A percentile compares a stretch with the other conserved stretches of the same genome.
These are phyloP conservation scores for Curvularia lunata DNA, from an alignment of 2,329 filamentous ascomycete genomes.

Conservation along the genomic window DNA sequence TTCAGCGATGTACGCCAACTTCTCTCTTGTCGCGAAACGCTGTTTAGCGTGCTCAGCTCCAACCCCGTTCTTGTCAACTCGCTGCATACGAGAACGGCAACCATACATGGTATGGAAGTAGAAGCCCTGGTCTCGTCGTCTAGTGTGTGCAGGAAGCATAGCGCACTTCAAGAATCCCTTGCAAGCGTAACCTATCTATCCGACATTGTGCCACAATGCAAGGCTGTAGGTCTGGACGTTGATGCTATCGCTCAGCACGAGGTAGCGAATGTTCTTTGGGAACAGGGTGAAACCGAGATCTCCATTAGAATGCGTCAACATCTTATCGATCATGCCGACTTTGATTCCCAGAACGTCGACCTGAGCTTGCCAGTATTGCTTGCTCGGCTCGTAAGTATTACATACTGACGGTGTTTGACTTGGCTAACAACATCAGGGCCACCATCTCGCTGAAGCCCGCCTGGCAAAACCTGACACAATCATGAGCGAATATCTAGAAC, in stretches of 20 bases:
- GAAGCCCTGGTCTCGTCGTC: conserved; percentile 78
- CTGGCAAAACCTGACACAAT: conserved; percentile 91
- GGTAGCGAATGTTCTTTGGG: conserved; percentile 89
- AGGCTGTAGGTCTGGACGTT: conserved; percentile 73
- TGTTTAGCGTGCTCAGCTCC: conserved; percentile 79
- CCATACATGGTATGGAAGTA: conserved; percentile 75
- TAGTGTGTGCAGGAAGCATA: conserved; percentile 77
- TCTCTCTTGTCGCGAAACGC: conserved; percentile 80
- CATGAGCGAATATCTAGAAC: conserved; percentile 82
- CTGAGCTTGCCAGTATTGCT: conserved; percentile 69
- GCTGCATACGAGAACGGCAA: conserved; percentile 65
- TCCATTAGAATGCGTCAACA: conserved; percentile 88
- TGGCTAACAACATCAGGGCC: conserved; percentile 60
- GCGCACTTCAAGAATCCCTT: conserved; percentile 82
- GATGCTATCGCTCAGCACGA: conserved; percentile 81
- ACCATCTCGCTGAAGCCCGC: conserved; percentile 86
- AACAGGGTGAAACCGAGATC: conserved; percentile 85
- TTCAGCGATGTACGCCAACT: conserved; percentile 81
- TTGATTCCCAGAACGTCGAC: conserved; percentile 40
- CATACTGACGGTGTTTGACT: background rate
- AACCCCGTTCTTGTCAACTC: conserved; percentile 68
- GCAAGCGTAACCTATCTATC: conserved; percentile 85
- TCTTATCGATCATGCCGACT: conserved; percentile 54
- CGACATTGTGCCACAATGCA: conserved; percentile 73
- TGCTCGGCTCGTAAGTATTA: conserved; percentile 70